Percentiles rank a stretch among this genome's conserved stretches.
Evolutionary conservation across 1,284 basidiomycete species (phyloP).

Genomic region (Austroboletus novae-zelandiae): DNA sequence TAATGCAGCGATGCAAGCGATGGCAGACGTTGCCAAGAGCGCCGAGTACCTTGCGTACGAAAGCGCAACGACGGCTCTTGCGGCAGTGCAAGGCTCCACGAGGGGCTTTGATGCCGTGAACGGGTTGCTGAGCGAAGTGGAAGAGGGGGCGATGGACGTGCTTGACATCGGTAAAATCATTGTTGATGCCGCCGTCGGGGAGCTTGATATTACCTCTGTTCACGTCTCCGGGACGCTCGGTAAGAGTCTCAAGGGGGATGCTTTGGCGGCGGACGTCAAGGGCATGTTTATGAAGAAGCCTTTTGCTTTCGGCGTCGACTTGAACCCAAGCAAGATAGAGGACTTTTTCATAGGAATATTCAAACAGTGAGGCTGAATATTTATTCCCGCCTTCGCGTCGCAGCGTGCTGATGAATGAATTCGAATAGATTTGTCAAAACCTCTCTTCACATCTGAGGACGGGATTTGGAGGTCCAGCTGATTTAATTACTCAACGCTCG

Average conservation of each 20-base stretch:
- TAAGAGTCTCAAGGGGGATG: conserved; percentile 1
- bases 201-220: conserved; percentile 7
- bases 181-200: not conserved
- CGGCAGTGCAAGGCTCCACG: not conserved
- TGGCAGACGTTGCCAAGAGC: not conserved
- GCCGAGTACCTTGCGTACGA: conserved; percentile 4
- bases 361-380: not conserved
- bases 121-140: not conserved
- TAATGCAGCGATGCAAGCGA: not conserved
- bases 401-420: not conserved
- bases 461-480: not conserved
- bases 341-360: conserved; percentile 5
- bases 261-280: conserved; percentile 1
- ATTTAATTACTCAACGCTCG: not conserved
- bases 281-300: not conserved
- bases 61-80: conserved; percentile 2
- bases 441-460: not conserved
- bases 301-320: conserved; percentile 2
- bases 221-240: conserved; percentile 8
- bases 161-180: conserved; percentile 1
- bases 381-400: not conserved
- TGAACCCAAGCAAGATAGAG: conserved; percentile 5
- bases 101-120: not conserved
- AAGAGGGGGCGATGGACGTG: not conserved
- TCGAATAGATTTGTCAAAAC: too few species aligned